Conservation (phyloP, 345 rosid genomes). For the Aquilaria malaccensis region DNA sequence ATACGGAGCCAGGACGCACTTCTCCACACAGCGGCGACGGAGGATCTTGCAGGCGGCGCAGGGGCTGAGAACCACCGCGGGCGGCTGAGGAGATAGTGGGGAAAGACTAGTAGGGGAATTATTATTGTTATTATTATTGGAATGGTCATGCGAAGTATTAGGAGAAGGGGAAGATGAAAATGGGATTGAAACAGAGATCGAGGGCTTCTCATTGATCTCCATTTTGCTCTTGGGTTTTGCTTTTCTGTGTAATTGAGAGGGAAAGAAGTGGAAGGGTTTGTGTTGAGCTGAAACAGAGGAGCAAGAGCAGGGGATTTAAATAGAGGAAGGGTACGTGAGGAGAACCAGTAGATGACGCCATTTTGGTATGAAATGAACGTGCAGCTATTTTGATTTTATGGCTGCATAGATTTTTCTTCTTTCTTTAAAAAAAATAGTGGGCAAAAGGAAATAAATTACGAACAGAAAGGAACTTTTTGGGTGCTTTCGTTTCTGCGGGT, state of each 20-base stretch:
- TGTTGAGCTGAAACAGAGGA: constrained; percentile 6
- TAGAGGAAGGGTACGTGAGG: constrained; percentile 2
- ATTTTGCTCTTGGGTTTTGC: neutral
- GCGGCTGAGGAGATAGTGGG: constrained; percentile 14
- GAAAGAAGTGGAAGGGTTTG: neutral
- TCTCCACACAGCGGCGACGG: constrained; percentile 56
- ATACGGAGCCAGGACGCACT: constrained; percentile 65
- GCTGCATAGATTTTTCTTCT: too few relatives aligned
- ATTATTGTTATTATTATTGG: neutral
- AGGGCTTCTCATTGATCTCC: constrained; percentile 16
- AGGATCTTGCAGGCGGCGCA: constrained; percentile 80
- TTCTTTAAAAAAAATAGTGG: too few relatives aligned
- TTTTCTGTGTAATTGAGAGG: neutral
- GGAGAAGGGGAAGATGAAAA: constrained; percentile 12
- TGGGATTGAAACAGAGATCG: constrained; percentile 7
- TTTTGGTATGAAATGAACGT: neutral
- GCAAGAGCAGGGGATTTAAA: constrained; percentile 11
- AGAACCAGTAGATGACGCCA: too few relatives aligned
- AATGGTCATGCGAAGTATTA: neutral
- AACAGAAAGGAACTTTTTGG: too few relatives aligned
- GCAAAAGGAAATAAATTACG: too few relatives aligned
- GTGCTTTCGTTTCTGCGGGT: too few relatives aligned
- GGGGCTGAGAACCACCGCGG: constrained; percentile 40
- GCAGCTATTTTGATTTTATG: too few relatives aligned
- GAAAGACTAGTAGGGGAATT: constrained; percentile 8